Conservation (phyloP, 2,329 filamentous ascomycete genomes). For the Graphilbum ipis-grandicollis region DNA sequence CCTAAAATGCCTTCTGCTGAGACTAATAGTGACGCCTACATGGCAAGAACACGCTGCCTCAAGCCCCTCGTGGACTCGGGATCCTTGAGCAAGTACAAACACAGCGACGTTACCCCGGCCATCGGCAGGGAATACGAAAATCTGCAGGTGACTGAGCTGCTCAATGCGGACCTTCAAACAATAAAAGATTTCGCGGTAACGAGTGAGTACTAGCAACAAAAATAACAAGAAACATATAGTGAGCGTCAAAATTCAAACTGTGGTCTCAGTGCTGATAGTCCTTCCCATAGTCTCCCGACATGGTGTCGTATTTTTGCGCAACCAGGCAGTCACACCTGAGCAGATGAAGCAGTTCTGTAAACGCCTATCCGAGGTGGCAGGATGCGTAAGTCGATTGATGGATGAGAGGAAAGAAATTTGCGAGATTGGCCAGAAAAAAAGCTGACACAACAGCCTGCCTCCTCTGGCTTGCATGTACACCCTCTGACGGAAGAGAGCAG, state of each 20-base stretch:
- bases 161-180: slow-evolving; percentile 42
- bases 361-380: slow-evolving; percentile 29
- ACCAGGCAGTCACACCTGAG: slow-evolving; percentile 36
- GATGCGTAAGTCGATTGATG: slow-evolving; percentile 3
- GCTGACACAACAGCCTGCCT: slow-evolving; percentile 34
- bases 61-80: slow-evolving; percentile 17
- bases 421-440: too few relatives aligned
- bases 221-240: too few relatives aligned
- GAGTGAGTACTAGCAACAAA: slow-evolving; percentile 21
- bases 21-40: neutral
- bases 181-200: slow-evolving; percentile 50
- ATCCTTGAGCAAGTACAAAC: slow-evolving; percentile 30
- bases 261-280: too few relatives aligned
- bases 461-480: slow-evolving; percentile 42
- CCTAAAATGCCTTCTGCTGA: slow-evolving; percentile 1
- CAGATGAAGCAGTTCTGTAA: slow-evolving; percentile 42
- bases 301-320: slow-evolving; percentile 47
- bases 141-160: slow-evolving; percentile 40
- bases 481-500: slow-evolving; percentile 34
- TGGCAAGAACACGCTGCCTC: slow-evolving; percentile 1
- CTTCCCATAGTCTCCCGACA: slow-evolving; percentile 45
- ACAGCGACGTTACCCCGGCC: slow-evolving; percentile 40
- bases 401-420: too few relatives aligned
- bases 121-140: slow-evolving; percentile 43
- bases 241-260: too few relatives aligned